Percentiles rank a stretch among this genome's conserved stretches.
Evolutionary conservation across 1,139 yeast genomes (phyloP).

Genomic region (Candida glucosophila): DNA sequence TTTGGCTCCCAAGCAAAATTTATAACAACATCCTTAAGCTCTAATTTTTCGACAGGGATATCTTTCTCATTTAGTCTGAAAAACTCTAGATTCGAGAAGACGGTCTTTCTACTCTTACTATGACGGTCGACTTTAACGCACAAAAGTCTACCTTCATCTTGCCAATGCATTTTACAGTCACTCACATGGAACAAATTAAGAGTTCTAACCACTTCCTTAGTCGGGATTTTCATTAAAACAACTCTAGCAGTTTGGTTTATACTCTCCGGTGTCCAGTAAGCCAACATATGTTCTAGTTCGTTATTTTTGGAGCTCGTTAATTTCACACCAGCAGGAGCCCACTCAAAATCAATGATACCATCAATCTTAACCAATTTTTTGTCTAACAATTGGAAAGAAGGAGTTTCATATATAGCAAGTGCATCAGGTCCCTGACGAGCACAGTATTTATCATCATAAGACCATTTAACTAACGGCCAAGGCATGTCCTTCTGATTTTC

Average conservation of each 20-base stretch:
- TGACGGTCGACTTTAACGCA: conserved; percentile 97
- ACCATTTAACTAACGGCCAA: conserved; percentile 99
- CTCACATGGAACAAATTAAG: conserved; percentile 92
- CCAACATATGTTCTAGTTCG: conserved; percentile 59
- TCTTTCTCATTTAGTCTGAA: conserved; percentile 83
- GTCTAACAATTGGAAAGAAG: conserved; percentile 66
- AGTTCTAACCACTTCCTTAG: conserved; percentile 77
- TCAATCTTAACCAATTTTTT: conserved; percentile 80
- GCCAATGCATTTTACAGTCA: conserved; percentile 93
- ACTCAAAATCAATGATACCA: conserved; percentile 86
- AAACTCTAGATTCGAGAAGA: conserved; percentile 87
- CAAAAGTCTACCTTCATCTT: conserved; percentile 71
- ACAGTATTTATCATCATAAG: conserved; percentile 85
- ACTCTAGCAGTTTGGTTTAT: conserved; percentile 93
- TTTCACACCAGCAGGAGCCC: conserved; percentile 84
- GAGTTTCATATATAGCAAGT: conserved; percentile 74
- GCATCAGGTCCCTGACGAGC: conserved; percentile 96
- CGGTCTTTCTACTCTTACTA: conserved; percentile 87
- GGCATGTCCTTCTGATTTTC: conserved; percentile 67
- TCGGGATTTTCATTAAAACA: conserved; percentile 80
- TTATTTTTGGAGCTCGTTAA: conserved; percentile 48
- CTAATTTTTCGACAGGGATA: conserved; percentile 91
- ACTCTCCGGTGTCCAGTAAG: conserved; percentile 96
- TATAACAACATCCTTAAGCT: conserved; percentile 80
- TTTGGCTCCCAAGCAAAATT: conserved; percentile 96